Conservation (phyloP, 345 rosid species). For the Sonneratia caseolaris region DNA sequence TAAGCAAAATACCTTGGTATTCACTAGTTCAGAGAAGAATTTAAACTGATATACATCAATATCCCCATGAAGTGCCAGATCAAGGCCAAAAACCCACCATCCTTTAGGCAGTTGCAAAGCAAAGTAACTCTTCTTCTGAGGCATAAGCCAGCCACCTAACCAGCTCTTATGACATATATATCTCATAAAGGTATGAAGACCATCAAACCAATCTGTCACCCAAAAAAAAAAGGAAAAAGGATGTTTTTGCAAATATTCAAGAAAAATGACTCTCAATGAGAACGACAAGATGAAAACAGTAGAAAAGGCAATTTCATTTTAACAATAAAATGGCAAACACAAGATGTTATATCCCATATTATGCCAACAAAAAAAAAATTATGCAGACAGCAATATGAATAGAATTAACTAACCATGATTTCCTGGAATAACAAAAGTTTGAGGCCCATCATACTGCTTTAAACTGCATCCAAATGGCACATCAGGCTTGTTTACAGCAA, state of each 20-base stretch:
- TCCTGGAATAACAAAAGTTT: constrained; percentile 91
- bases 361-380: background rate
- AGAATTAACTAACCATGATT: constrained; percentile 71
- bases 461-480: constrained; percentile 59
- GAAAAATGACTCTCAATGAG: background rate
- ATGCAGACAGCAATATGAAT: background rate
- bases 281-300: background rate
- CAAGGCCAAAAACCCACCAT: constrained; percentile 99
- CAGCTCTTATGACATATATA: constrained; percentile 96
- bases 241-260: constrained; percentile 4
- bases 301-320: background rate
- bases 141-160: constrained; percentile 99
- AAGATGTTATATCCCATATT: background rate
- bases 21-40: constrained; percentile 73
- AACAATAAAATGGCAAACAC: background rate
- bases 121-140: constrained; percentile 97
- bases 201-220: constrained; percentile 91
- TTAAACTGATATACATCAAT: constrained; percentile 98
- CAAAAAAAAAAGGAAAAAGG: background rate
- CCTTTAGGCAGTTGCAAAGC: constrained; percentile 85
- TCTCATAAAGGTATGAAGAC: constrained; percentile 96
- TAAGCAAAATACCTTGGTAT: constrained; percentile 51
- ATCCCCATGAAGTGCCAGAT: constrained; percentile 94
- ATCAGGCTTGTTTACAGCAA: constrained; percentile 86
- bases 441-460: constrained; percentile 87